These are phyloP conservation scores for Starmera dryadoides DNA, from an alignment of 805 yeast species.

Conservation along the genomic window DNA sequence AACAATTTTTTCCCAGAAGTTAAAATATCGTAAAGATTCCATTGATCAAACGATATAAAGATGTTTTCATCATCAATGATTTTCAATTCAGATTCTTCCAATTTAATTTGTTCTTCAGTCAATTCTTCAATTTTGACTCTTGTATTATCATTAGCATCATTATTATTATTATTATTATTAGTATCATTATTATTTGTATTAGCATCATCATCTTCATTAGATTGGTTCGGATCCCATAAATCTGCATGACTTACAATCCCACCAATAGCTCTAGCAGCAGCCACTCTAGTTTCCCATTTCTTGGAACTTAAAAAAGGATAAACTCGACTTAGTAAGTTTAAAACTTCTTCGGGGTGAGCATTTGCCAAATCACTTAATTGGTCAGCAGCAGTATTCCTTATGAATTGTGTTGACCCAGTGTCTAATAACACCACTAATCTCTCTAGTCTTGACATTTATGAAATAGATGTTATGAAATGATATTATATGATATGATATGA, in stretches of 20 bases:
- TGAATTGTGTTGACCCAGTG: constrained; percentile 91
- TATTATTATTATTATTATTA: constrained; percentile 9
- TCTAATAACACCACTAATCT: constrained; percentile 53
- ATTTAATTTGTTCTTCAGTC: constrained; percentile 17
- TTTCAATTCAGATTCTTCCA: constrained; percentile 8
- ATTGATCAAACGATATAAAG: constrained; percentile 40
- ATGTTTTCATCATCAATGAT: constrained; percentile 27
- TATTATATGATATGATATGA: background rate
- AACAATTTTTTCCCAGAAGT: constrained; percentile 41
- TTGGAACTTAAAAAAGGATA: constrained; percentile 78
- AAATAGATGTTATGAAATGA: background rate
- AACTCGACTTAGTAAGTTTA: constrained; percentile 77
- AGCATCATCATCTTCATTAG: constrained; percentile 7
- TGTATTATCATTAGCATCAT: constrained; percentile 18
- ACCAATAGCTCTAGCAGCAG: constrained; percentile 93
- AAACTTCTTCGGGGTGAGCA: constrained; percentile 89
- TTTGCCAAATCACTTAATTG: constrained; percentile 92
- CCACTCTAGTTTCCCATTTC: constrained; percentile 94
- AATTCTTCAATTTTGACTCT: constrained; percentile 16
- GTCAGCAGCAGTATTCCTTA: constrained; percentile 94
- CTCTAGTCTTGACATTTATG: constrained; percentile 32
- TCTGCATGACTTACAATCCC: constrained; percentile 78
- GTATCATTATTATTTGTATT: constrained; percentile 8
- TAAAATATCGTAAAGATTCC: constrained; percentile 42
- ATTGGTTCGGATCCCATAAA: constrained; percentile 86